Conservation (phyloP, 129 eudicot genomes). For the Smallanthus sonchifolius region DNA sequence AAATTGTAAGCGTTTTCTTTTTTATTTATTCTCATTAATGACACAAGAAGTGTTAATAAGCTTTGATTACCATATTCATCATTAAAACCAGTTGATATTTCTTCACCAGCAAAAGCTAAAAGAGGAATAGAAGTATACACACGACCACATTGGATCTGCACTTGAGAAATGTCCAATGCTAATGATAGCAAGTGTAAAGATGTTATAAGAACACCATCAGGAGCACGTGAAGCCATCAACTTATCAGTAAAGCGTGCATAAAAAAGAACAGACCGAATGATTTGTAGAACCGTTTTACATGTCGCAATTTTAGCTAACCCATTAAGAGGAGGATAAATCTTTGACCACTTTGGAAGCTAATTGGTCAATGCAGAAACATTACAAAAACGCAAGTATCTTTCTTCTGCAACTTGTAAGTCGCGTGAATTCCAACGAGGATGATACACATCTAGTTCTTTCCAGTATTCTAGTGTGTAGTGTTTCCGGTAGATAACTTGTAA, state of each 20-base stretch:
- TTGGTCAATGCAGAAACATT: constrained; percentile 67
- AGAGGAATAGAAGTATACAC: constrained; percentile 47
- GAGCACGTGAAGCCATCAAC: constrained; percentile 64
- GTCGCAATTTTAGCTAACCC: constrained; percentile 79
- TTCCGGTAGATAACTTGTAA: constrained; percentile 70
- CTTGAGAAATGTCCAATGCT: constrained; percentile 60
- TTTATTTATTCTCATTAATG: constrained; percentile 71
- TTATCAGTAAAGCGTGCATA: constrained; percentile 69
- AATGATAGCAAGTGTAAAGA: constrained; percentile 80
- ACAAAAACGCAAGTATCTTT: constrained; percentile 80
- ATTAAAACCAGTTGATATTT: constrained; percentile 36
- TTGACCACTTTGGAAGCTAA: constrained; percentile 91
- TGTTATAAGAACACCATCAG: constrained; percentile 73
- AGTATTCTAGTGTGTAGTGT: constrained; percentile 68
- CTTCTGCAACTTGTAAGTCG: constrained; percentile 95
- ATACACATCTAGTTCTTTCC: constrained; percentile 93
- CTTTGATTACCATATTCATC: constrained; percentile 56
- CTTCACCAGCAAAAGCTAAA: constrained; percentile 76
- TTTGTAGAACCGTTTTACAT: constrained; percentile 66
- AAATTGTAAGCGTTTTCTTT: constrained; percentile 39
- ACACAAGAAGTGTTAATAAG: constrained; percentile 81
- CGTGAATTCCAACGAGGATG: constrained; percentile 95
- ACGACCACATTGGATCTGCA: constrained; percentile 55
- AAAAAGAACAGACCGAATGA: constrained; percentile 76
- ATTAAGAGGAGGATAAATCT: constrained; percentile 64